These are phyloP conservation scores for Fraxinus xanthoxyloides DNA, from an alignment of 305 asterid genomes.

Conservation along the genomic window DNA sequence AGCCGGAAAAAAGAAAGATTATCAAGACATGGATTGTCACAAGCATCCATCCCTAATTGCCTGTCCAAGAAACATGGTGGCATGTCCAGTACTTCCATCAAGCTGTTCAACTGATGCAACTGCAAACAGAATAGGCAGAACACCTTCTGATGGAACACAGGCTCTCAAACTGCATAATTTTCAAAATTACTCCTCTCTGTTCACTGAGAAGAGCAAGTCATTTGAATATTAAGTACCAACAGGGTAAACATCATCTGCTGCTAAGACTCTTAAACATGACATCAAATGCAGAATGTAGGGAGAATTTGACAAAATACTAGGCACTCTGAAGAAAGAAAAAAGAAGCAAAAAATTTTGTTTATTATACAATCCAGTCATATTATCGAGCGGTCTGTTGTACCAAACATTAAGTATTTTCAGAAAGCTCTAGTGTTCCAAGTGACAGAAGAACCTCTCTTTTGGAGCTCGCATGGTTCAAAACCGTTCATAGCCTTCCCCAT, in stretches of 20 bases:
- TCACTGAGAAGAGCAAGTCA: not conserved
- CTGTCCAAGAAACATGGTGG: conserved; percentile 16
- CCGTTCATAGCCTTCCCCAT: conserved; percentile 78
- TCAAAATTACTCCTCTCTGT: not conserved
- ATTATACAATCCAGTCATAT: not conserved
- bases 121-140: not conserved
- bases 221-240: not conserved
- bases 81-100: not conserved
- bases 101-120: not conserved
- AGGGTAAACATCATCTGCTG: not conserved
- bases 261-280: not conserved
- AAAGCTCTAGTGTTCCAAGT: conserved; percentile 58
- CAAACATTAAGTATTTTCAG: conserved; percentile 12
- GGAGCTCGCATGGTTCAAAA: conserved; percentile 46
- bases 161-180: not conserved
- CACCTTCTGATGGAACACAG: not conserved
- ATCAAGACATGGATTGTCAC: not conserved
- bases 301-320: not conserved
- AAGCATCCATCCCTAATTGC: not conserved
- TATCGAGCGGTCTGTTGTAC: not conserved
- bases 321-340: not conserved
- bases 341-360: not conserved
- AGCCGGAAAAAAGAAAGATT: not conserved
- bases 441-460: conserved; percentile 49
- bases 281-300: not conserved